Percentiles rank a stretch among this genome's conserved stretches.
phyloP scores from a whole-genome alignment of 345 rosid genomes.

The Reutealis trisperma region DNA sequence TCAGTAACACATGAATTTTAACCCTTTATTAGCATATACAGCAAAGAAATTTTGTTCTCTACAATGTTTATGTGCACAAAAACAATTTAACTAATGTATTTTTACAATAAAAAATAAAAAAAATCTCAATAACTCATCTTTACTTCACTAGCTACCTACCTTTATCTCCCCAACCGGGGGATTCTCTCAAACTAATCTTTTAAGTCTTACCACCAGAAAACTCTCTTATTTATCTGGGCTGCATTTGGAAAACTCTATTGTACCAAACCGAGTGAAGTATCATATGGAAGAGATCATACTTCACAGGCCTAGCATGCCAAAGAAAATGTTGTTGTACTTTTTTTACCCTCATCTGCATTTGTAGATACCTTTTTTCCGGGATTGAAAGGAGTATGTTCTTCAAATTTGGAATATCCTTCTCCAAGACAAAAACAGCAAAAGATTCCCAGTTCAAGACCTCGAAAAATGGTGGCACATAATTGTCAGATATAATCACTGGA shows the following conservation, averaged over 20 bases:
- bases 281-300: conserved; percentile 87
- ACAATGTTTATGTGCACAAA: conserved; percentile 4
- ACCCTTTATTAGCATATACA: background rate
- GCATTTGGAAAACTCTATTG: conserved; percentile 69
- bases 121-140: too few relatives aligned
- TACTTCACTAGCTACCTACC: too few relatives aligned
- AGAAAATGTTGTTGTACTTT: conserved; percentile 92
- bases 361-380: conserved; percentile 47
- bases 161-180: too few relatives aligned
- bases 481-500: conserved; percentile 91
- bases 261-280: conserved; percentile 91
- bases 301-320: conserved; percentile 80
- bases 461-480: conserved; percentile 85
- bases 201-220: too few relatives aligned
- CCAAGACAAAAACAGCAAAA: conserved; percentile 74
- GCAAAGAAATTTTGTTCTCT: background rate
- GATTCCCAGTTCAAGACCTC: conserved; percentile 90
- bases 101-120: background rate
- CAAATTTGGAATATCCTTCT: conserved; percentile 83
- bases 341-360: conserved; percentile 79
- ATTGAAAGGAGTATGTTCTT: conserved; percentile 74
- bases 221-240: conserved; percentile 17
- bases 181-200: too few relatives aligned
- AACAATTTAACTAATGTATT: background rate
- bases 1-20: background rate